phyloP scores from a whole-genome alignment of 2,329 filamentous ascomycete species.

The Balansia obtecta region DNA sequence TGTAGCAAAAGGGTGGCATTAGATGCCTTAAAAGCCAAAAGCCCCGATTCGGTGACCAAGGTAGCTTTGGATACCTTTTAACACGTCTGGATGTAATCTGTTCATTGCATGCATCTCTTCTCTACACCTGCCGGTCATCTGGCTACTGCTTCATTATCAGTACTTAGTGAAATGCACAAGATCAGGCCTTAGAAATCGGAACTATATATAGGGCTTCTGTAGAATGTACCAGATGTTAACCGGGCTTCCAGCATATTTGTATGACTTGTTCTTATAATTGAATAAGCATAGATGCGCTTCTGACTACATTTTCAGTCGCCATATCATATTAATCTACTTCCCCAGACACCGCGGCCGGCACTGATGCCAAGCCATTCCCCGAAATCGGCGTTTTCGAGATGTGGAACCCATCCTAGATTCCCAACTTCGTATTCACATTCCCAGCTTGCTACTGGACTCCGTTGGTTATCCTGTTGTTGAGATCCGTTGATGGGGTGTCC shows the following conservation, averaged over 20 bases:
- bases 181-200: neutral
- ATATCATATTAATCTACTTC: constrained; percentile 37
- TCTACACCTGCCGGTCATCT: too few relatives aligned
- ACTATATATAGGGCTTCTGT: too few relatives aligned
- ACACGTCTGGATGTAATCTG: too few relatives aligned
- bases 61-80: too few relatives aligned
- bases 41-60: too few relatives aligned
- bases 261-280: neutral
- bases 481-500: constrained; percentile 34
- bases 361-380: constrained; percentile 79
- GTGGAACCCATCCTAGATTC: constrained; percentile 76
- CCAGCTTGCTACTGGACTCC: constrained; percentile 65
- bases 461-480: constrained; percentile 41
- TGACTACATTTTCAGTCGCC: neutral
- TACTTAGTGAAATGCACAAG: too few relatives aligned
- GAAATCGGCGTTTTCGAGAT: constrained; percentile 51
- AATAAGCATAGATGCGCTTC: neutral
- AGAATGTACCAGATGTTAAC: too few relatives aligned
- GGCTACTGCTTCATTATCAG: too few relatives aligned
- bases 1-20: too few relatives aligned
- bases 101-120: too few relatives aligned
- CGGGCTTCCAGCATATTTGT: neutral
- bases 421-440: constrained; percentile 78
- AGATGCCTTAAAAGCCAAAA: too few relatives aligned
- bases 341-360: constrained; percentile 72